phyloP scores from a whole-genome alignment of 768 basidiomycete species.

The Boletus eberwhitei region DNA sequence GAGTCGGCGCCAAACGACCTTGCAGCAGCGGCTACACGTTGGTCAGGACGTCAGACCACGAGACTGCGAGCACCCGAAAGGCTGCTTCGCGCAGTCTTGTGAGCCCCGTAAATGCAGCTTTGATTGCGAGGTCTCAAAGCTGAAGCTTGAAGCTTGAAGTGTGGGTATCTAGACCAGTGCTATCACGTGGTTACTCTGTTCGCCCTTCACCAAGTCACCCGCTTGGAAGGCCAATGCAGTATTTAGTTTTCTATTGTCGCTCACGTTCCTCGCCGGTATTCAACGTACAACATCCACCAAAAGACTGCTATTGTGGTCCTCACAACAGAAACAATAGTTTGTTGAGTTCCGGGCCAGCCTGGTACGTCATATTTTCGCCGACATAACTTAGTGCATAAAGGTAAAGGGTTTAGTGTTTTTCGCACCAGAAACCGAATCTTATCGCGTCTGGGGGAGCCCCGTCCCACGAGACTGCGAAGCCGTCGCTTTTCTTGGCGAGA shows the following conservation, averaged over 20 bases:
- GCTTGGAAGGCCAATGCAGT: not conserved
- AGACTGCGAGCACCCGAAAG: slow-evolving; percentile 4
- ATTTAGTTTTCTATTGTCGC: too few relatives aligned
- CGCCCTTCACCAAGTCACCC: slow-evolving; percentile 4
- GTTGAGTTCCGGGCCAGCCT: not conserved
- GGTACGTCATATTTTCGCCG: not conserved
- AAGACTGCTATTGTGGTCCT: not conserved
- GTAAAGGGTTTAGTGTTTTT: not conserved
- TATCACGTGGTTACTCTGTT: slow-evolving; percentile 4
- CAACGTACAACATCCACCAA: not conserved
- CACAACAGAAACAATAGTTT: not conserved
- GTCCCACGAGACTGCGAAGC: not conserved
- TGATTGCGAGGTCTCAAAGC: too few relatives aligned
- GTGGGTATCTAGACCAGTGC: too few relatives aligned
- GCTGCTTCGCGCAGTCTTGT: slow-evolving; percentile 21
- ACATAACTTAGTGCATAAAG: not conserved
- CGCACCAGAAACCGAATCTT: not conserved
- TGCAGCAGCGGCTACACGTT: slow-evolving; percentile 36
- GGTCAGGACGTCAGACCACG: slow-evolving; percentile 9
- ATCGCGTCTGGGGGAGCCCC: slow-evolving; percentile 33
- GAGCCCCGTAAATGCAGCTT: not conserved
- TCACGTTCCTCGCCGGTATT: not conserved
- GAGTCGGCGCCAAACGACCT: slow-evolving; percentile 44
- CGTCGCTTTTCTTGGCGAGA: not conserved
- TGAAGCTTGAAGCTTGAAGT: not conserved